Evolutionary conservation across 805 yeast species (phyloP).

Genomic region (Kodamaea kaohsiungensis): DNA sequence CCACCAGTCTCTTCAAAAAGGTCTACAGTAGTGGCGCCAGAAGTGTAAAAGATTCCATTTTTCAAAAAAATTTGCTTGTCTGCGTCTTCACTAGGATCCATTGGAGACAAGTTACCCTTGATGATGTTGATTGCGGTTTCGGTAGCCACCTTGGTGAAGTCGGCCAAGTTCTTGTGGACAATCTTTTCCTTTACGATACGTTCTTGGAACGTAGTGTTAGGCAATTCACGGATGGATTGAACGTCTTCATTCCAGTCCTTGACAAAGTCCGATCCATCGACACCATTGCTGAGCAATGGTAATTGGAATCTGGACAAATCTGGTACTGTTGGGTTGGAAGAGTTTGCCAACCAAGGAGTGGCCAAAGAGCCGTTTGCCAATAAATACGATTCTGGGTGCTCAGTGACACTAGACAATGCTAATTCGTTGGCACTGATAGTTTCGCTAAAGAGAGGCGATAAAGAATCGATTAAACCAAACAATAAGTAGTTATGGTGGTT

Average conservation of each 20-base stretch:
- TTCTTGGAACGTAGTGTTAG: slow-evolving; percentile 58
- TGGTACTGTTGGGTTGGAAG: slow-evolving; percentile 32
- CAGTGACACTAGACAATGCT: slow-evolving; percentile 35
- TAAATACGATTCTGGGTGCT: slow-evolving; percentile 56
- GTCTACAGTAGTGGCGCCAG: slow-evolving; percentile 58
- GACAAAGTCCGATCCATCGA: slow-evolving; percentile 55
- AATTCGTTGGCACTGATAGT: slow-evolving; percentile 55
- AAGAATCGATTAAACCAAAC: slow-evolving; percentile 56
- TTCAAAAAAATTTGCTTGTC: slow-evolving; percentile 68
- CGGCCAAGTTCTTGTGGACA: slow-evolving; percentile 67
- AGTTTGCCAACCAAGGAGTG: slow-evolving; percentile 74
- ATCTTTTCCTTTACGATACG: slow-evolving; percentile 75
- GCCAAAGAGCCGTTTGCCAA: slow-evolving; percentile 64
- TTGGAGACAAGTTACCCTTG: slow-evolving; percentile 69
- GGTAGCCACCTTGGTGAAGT: slow-evolving; percentile 74
- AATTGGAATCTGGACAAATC: slow-evolving; percentile 66
- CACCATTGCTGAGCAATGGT: slow-evolving; percentile 52
- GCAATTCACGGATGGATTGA: slow-evolving; percentile 77
- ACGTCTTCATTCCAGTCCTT: slow-evolving; percentile 92
- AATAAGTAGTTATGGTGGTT: slow-evolving; percentile 50
- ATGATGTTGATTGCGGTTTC: slow-evolving; percentile 78
- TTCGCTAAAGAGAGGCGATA: slow-evolving; percentile 63
- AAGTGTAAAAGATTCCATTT: slow-evolving; percentile 85
- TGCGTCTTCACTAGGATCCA: slow-evolving; percentile 74
- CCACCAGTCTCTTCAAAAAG: slow-evolving; percentile 71